Percentiles rank a stretch among this genome's conserved stretches.
Conservation (phyloP, 164 flowering plant species). For the Dillenia suffruticosa region DNA sequence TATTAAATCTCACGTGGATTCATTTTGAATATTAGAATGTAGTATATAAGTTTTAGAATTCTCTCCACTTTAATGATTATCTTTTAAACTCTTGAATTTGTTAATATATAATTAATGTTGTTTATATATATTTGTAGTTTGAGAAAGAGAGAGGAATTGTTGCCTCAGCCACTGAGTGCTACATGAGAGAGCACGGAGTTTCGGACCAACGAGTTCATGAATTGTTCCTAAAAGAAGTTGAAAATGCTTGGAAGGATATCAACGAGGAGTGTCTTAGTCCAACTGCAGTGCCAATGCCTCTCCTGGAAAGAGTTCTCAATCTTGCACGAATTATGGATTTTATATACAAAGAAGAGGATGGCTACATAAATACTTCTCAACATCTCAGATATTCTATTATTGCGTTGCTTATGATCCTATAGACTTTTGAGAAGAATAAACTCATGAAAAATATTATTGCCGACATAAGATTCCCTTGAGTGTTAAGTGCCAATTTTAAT, state of each 20-base stretch:
- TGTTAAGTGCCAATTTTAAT: background rate
- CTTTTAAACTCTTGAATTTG: no score
- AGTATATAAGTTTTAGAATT: no score
- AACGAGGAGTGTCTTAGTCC: slow-evolving; percentile 10
- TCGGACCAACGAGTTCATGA: slow-evolving; percentile 18
- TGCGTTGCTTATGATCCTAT: no score
- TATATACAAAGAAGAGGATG: slow-evolving; percentile 2
- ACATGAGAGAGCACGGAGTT: slow-evolving; percentile 20
- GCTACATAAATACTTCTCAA: background rate
- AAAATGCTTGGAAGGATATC: slow-evolving; percentile 17
- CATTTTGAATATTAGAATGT: no score
- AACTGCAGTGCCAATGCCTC: background rate
- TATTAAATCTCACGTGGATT: no score
- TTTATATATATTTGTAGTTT: no score
- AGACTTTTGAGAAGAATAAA: no score
- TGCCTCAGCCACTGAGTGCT: slow-evolving; percentile 27
- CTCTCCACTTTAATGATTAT: no score
- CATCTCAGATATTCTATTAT: no score
- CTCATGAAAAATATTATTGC: no score
- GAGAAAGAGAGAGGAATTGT: slow-evolving; percentile 35
- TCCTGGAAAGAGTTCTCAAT: background rate
- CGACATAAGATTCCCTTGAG: no score
- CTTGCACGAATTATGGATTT: slow-evolving; percentile 4
- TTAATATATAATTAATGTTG: no score
- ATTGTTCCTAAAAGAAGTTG: background rate